Conservation (phyloP, 768 basidiomycete genomes). For the Strobilomyces echinocephalus region DNA sequence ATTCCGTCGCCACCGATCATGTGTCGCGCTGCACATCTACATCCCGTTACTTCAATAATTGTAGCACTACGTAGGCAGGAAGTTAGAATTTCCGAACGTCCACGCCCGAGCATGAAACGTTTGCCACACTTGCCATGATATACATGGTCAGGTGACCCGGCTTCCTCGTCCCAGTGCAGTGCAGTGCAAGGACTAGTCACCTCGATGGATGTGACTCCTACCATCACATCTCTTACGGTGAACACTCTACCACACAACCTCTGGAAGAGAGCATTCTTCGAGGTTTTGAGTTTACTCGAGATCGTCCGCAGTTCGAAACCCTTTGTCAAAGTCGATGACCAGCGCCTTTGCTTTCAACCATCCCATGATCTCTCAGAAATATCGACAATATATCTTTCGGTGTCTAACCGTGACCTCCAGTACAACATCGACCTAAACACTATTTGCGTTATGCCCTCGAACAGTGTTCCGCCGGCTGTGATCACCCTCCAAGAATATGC, state of each 20-base stretch:
- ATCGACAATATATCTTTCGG: background rate
- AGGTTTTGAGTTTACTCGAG: conserved; percentile 4
- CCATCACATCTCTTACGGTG: conserved; percentile 8
- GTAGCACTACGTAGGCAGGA: no score
- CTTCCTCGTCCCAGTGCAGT: background rate
- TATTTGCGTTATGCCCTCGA: background rate
- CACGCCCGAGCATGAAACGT: no score
- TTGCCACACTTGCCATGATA: no score
- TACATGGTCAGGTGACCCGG: no score
- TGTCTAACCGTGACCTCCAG: background rate
- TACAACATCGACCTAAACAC: background rate
- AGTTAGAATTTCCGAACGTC: no score
- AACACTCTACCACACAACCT: background rate
- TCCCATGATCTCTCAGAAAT: background rate
- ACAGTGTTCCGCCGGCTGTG: background rate
- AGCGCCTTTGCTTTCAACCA: background rate
- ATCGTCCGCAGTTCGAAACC: background rate
- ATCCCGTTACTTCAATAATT: no score
- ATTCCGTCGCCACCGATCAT: no score
- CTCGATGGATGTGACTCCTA: background rate
- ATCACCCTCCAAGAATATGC: background rate
- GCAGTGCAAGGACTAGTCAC: background rate
- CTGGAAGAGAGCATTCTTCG: conserved; percentile 10
- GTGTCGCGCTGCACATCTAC: no score
- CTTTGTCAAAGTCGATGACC: background rate